Conservation (phyloP, 2,329 filamentous ascomycete genomes). For the Bipolaris cookei region DNA sequence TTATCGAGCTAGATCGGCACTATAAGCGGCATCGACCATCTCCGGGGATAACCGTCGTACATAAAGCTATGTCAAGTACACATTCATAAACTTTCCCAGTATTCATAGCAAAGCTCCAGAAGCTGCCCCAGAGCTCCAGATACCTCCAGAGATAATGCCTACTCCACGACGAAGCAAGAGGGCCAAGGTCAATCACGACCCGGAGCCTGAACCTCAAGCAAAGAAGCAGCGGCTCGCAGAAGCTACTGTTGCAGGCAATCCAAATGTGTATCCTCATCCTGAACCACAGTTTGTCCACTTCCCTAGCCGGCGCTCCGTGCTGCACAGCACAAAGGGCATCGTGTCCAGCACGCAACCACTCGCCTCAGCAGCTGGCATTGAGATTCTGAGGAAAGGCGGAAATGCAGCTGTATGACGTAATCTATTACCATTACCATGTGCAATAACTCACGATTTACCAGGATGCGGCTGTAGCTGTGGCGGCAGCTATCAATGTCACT, state of each 20-base stretch:
- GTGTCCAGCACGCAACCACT: constrained; percentile 89
- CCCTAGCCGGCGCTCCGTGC: constrained; percentile 83
- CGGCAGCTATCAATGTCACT: constrained; percentile 89
- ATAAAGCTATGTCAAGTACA: constrained; percentile 12
- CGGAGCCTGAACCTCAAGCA: constrained; percentile 1
- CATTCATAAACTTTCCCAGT: constrained; percentile 7
- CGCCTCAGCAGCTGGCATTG: constrained; percentile 84
- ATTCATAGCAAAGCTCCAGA: constrained; percentile 8
- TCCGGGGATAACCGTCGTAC: constrained; percentile 40
- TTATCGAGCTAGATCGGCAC: constrained; percentile 33
- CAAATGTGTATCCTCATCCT: constrained; percentile 57
- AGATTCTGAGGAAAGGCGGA: constrained; percentile 83
- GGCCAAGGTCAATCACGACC: constrained; percentile 14
- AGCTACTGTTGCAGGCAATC: constrained; percentile 20
- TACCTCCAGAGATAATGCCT: constrained; percentile 14
- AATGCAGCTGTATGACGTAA: constrained; percentile 80
- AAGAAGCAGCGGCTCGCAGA: not conserved
- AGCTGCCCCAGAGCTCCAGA: not conserved
- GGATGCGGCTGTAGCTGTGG: constrained; percentile 96
- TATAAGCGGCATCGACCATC: constrained; percentile 29
- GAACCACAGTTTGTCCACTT: constrained; percentile 67
- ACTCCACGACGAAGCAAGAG: constrained; percentile 23
- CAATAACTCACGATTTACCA: constrained; percentile 45
- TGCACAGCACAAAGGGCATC: constrained; percentile 91
- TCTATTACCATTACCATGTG: not conserved